These are phyloP conservation scores for Trametes coccinea DNA, from an alignment of 768 basidiomycete species.

Conservation along the genomic window DNA sequence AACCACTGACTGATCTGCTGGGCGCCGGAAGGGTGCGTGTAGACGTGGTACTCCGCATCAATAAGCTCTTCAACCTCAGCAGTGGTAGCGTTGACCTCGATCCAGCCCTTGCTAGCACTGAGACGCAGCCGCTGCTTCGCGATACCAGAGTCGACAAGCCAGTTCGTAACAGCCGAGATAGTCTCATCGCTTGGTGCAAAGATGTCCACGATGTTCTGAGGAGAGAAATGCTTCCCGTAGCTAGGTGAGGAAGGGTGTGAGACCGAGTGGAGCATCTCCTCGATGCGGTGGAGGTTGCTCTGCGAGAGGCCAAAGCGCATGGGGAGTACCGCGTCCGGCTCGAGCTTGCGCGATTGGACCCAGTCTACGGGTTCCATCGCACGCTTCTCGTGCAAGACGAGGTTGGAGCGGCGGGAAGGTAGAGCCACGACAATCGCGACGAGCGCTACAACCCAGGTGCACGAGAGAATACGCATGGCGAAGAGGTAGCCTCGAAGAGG, in stretches of 20 bases:
- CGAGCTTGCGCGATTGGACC: conserved; percentile 33
- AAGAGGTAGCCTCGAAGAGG: background rate
- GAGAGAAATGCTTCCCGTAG: conserved; percentile 50
- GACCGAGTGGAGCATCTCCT: conserved; percentile 43
- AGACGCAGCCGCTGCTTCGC: conserved; percentile 38
- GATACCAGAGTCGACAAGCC: conserved; percentile 43
- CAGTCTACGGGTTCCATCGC: conserved; percentile 36
- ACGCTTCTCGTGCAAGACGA: conserved; percentile 43
- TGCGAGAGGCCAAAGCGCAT: conserved; percentile 49
- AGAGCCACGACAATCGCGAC: conserved; percentile 20
- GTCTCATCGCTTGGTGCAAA: conserved; percentile 44
- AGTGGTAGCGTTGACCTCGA: conserved; percentile 42
- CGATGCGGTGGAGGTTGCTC: conserved; percentile 41
- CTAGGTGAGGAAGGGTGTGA: conserved; percentile 45
- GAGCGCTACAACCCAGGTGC: conserved; percentile 13
- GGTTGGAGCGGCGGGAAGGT: conserved; percentile 20
- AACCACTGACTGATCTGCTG: conserved; percentile 44
- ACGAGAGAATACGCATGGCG: conserved; percentile 10
- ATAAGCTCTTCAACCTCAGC: conserved; percentile 46
- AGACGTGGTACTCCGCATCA: conserved; percentile 55
- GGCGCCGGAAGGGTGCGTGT: conserved; percentile 56
- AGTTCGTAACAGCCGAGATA: conserved; percentile 39
- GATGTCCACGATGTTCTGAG: conserved; percentile 39
- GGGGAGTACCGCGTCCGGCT: conserved; percentile 38
- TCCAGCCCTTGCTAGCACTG: conserved; percentile 45